Evolutionary conservation across 2,329 filamentous ascomycete species (phyloP), one percentile per base, ranked within the genome.

Genomic region (Paecilomyces sp.): DNA sequence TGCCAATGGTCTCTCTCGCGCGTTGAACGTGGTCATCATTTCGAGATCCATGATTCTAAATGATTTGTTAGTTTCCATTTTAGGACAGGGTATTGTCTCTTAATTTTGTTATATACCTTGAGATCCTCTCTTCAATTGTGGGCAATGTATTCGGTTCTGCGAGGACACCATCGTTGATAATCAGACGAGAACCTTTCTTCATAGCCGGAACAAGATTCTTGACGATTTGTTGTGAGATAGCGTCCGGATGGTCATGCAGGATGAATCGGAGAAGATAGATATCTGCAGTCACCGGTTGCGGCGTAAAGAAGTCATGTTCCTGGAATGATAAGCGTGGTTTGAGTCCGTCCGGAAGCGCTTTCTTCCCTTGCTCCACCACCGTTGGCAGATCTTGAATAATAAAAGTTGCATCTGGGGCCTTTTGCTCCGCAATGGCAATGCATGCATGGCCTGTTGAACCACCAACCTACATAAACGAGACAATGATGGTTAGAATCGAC

Each of bases 21-120:
- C 57, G 47, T 66, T 65, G 57, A 61, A 66, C 24, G 54, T 62
- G 3, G 60, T 57, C 64, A 66, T 60, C 64, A 66, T 65, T 57
- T 65, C 62, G 3, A 66, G 52, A 34, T 66, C 64, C 56, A 58
- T 60, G n/a, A 47, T 60, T 22, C 58, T 60, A 34, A 18, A 57
- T 13, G 1, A 30, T n/a, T 28, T 7, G 15, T 34, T 24, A 51
- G 24, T 36, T 1, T 30, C 30, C 5, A 28, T 1, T 24, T 55
- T 55, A 1, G 18, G 53, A 28, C 13, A 41, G 12, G 12, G 11
- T 41, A 15, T 41, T 41, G 2, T 12, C 13, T 41, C 9, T 22
- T 22, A 13, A 2, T 15, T 41, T 41, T 11, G 2, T 12, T 5
- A 5, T 41, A 13, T 52, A 59, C 58, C 58, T 57, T 41, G 58